Conservation (phyloP, 345 rosid genomes). For the Mallotus nudiflorus region DNA sequence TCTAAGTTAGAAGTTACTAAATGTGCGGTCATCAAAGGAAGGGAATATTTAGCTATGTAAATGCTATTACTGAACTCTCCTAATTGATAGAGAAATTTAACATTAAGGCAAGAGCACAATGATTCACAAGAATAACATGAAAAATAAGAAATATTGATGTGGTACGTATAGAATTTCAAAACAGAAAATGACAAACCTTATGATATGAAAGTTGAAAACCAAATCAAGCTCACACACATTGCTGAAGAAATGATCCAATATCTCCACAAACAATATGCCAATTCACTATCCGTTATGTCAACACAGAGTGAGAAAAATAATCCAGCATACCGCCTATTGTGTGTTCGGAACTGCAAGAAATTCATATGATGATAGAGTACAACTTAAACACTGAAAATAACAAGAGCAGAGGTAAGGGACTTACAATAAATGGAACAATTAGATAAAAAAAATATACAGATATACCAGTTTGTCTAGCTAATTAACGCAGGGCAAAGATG, state of each 20-base stretch:
- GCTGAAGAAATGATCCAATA: conserved; percentile 98
- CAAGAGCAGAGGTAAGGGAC: too few species aligned
- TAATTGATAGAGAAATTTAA: not conserved
- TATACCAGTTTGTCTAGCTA: not conserved
- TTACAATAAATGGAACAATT: too few species aligned
- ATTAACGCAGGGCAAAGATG: not conserved
- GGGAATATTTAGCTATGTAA: too few species aligned
- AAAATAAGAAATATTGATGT: not conserved
- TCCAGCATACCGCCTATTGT: conserved; percentile 96
- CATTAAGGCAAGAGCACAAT: not conserved
- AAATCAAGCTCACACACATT: conserved; percentile 96
- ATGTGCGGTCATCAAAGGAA: not conserved
- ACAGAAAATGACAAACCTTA: conserved; percentile 54
- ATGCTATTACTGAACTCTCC: not conserved
- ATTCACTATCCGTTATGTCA: conserved; percentile 92
- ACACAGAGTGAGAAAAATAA: conserved; percentile 91
- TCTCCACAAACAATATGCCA: conserved; percentile 97
- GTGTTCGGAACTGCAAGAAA: conserved; percentile 83
- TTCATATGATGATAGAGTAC: not conserved
- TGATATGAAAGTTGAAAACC: conserved; percentile 94
- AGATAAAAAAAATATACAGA: too few species aligned
- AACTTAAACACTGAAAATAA: too few species aligned
- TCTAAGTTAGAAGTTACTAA: not conserved
- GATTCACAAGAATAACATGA: not conserved
- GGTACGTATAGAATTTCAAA: not conserved